phyloP scores from a whole-genome alignment of 495 filamentous ascomycete genomes.

The Xylaria venustula region DNA sequence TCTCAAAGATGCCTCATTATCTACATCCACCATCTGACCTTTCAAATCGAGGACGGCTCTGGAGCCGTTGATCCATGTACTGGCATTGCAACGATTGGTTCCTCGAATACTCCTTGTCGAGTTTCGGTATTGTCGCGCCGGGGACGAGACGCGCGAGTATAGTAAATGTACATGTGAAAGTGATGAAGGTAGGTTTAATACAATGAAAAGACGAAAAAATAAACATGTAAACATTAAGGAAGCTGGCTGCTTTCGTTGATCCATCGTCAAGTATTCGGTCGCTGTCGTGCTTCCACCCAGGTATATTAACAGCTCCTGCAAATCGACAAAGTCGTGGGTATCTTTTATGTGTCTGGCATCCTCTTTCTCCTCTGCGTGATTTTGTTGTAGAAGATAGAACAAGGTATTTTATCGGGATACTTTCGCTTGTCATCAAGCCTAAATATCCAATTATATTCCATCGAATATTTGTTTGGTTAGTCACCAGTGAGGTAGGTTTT shows the following conservation, averaged over 20 bases:
- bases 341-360: slow-evolving; percentile 3
- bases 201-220: slow-evolving; percentile 22
- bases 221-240: slow-evolving; percentile 35
- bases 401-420: not conserved
- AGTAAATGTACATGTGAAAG: slow-evolving; percentile 29
- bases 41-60: slow-evolving; percentile 9
- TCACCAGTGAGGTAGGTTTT: not conserved
- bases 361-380: not conserved
- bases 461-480: not conserved
- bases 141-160: slow-evolving; percentile 26
- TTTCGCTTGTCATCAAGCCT: slow-evolving; percentile 2
- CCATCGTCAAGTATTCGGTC: slow-evolving; percentile 11
- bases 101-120: slow-evolving; percentile 5
- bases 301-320: slow-evolving; percentile 15
- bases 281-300: slow-evolving; percentile 19
- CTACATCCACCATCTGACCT: slow-evolving; percentile 1
- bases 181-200: slow-evolving; percentile 21
- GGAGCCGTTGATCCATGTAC: slow-evolving; percentile 1
- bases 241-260: slow-evolving; percentile 19
- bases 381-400: not conserved
- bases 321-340: slow-evolving; percentile 12
- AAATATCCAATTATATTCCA: slow-evolving; percentile 10
- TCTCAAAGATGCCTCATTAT: slow-evolving; percentile 8
- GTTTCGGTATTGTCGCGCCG: slow-evolving; percentile 21
- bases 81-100: slow-evolving; percentile 3